These are phyloP conservation scores for Dactylellina drechsleri DNA, from an alignment of 2,329 filamentous ascomycete genomes.

Conservation along the genomic window DNA sequence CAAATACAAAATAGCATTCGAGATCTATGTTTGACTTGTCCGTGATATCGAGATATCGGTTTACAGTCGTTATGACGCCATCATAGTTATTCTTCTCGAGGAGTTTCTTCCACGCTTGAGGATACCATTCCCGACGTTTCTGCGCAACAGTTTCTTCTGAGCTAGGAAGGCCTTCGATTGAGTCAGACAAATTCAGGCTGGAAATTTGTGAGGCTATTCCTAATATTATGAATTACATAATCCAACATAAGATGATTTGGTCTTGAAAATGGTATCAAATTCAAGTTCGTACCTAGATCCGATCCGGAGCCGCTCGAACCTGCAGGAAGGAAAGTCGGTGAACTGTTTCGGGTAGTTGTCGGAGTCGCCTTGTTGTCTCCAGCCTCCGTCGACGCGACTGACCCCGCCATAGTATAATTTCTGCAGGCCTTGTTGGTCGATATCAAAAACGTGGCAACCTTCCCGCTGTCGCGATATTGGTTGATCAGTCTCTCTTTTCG, in stretches of 20 bases:
- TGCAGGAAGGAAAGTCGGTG: conserved; percentile 13
- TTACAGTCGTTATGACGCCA: conserved; percentile 27
- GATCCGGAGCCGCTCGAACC: background rate
- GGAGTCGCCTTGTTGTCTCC: conserved; percentile 29
- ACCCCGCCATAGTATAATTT: conserved; percentile 28
- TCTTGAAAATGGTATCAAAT: background rate
- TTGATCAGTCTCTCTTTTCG: too few species aligned
- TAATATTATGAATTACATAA: conserved; percentile 1
- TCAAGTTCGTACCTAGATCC: conserved; percentile 8
- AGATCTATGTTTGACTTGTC: conserved; percentile 33
- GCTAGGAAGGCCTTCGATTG: conserved; percentile 6
- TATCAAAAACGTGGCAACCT: too few species aligned
- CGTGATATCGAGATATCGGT: conserved; percentile 38
- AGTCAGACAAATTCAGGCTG: conserved; percentile 6
- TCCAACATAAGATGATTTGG: background rate
- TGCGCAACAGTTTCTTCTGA: conserved; percentile 38
- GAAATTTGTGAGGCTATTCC: conserved; percentile 17
- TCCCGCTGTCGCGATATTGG: background rate
- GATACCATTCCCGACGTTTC: conserved; percentile 48
- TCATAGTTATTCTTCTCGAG: conserved; percentile 42
- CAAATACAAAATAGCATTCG: conserved; percentile 39
- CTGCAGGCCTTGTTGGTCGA: background rate
- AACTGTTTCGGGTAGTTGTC: conserved; percentile 40
- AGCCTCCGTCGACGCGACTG: conserved; percentile 41
- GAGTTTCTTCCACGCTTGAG: conserved; percentile 34